These are phyloP conservation scores for Globisporangium cystogenes DNA, from an alignment of 352 stramenopile species.

Conservation along the genomic window DNA sequence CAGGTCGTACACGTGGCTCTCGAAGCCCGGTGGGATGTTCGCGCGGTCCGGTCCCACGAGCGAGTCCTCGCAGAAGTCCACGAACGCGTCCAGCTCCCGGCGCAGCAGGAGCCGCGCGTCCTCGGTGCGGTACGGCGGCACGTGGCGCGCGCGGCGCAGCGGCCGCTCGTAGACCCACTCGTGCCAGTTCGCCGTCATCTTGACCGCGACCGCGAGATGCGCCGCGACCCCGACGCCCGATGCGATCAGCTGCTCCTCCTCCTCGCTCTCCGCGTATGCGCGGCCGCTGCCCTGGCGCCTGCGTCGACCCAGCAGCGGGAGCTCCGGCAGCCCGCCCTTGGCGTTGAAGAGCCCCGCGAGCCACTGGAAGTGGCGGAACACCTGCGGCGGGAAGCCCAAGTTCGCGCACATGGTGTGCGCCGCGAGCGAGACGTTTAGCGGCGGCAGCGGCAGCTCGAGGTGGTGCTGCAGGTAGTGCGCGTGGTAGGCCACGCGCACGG, in stretches of 20 bases:
- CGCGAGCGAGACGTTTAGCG: slow-evolving; percentile 59
- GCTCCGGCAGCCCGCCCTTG: slow-evolving; percentile 30
- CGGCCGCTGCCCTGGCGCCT: neutral
- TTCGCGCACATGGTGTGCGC: slow-evolving; percentile 43
- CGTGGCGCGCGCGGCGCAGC: slow-evolving; percentile 11
- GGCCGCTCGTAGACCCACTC: slow-evolving; percentile 70
- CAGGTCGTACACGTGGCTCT: slow-evolving; percentile 40
- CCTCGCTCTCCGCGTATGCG: slow-evolving; percentile 5
- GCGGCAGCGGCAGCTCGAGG: slow-evolving; percentile 61
- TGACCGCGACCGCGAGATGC: slow-evolving; percentile 56
- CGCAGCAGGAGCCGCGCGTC: slow-evolving; percentile 25
- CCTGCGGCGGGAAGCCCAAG: slow-evolving; percentile 50
- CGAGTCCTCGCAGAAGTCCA: slow-evolving; percentile 40
- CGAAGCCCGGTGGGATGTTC: slow-evolving; percentile 37
- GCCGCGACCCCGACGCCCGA: slow-evolving; percentile 53
- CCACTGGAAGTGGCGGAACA: slow-evolving; percentile 69
- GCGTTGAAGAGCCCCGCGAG: slow-evolving; percentile 48
- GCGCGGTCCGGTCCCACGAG: slow-evolving; percentile 26
- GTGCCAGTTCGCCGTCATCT: slow-evolving; percentile 73
- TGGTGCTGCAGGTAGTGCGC: slow-evolving; percentile 65
- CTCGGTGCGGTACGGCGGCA: slow-evolving; percentile 12
- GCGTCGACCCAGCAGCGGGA: slow-evolving; percentile 19
- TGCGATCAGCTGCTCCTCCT: slow-evolving; percentile 22
- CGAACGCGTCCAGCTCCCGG: slow-evolving; percentile 40
- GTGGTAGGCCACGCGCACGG: slow-evolving; percentile 36